These are phyloP conservation scores for Chondrus crispus DNA, from an alignment of 23 red algal species.

Conservation along the genomic window DNA sequence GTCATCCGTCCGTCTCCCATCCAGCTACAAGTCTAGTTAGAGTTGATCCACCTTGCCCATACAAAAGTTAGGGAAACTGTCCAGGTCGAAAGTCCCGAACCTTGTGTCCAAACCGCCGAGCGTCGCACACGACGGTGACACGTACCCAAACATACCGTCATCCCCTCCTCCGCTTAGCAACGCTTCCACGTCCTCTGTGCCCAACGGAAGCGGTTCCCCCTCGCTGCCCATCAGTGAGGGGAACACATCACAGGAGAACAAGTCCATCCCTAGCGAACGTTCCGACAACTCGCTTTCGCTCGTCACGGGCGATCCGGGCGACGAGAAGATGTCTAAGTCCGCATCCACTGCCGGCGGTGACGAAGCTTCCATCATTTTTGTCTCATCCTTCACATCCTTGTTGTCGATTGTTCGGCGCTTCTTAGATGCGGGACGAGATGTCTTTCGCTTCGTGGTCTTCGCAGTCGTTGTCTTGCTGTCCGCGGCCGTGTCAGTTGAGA, in stretches of 20 bases:
- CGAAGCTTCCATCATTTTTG: no score
- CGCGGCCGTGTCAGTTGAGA: no score
- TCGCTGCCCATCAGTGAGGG: background rate
- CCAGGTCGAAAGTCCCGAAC: background rate
- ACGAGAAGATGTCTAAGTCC: background rate
- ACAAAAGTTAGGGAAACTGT: background rate
- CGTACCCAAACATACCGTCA: background rate
- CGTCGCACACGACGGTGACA: background rate
- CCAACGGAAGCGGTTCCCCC: background rate
- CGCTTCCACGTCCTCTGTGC: background rate
- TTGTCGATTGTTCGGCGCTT: no score
- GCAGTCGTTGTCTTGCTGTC: no score
- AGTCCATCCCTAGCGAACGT: background rate
- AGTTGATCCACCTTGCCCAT: background rate
- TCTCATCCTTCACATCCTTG: no score
- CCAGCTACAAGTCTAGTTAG: background rate
- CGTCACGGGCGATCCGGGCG: background rate
- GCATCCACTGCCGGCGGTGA: no score
- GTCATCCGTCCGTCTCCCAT: no score
- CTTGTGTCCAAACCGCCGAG: background rate
- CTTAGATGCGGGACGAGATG: no score
- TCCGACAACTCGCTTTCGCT: background rate
- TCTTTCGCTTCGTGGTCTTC: no score
- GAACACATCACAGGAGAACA: background rate
- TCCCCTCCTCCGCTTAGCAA: background rate